These are phyloP conservation scores for Trichoderma arundinaceum DNA, from an alignment of 2,329 filamentous ascomycete genomes.

Conservation along the genomic window DNA sequence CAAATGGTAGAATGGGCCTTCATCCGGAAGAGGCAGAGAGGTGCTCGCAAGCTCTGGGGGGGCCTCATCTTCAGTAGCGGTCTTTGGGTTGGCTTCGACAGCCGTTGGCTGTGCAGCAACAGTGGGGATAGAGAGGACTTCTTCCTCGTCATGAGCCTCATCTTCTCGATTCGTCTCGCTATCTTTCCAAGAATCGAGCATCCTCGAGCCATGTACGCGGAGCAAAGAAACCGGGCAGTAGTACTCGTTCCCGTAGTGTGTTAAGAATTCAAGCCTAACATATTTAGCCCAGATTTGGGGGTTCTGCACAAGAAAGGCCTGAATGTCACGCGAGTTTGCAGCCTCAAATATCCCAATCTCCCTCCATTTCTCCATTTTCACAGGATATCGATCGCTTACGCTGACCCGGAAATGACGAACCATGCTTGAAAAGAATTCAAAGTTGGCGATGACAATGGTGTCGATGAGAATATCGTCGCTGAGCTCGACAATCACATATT, in stretches of 20 bases:
- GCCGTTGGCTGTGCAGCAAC: background rate
- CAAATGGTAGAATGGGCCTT: constrained; percentile 17
- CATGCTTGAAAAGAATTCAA: constrained; percentile 98
- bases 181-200: constrained; percentile 92
- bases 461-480: constrained; percentile 88
- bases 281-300: constrained; percentile 96
- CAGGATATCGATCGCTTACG: constrained; percentile 92
- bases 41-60: background rate
- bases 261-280: constrained; percentile 86
- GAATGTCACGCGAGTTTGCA: constrained; percentile 88
- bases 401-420: constrained; percentile 89
- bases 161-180: constrained; percentile 73
- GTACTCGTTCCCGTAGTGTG: constrained; percentile 94
- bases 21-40: background rate
- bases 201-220: constrained; percentile 91
- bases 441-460: constrained; percentile 96
- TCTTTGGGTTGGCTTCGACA: background rate
- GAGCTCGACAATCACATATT: constrained; percentile 92
- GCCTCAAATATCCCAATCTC: constrained; percentile 88
- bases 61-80: background rate
- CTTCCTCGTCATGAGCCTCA: constrained; percentile 52
- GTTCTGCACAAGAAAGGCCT: constrained; percentile 92
- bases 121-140: background rate
- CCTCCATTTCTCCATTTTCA: constrained; percentile 91
- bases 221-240: constrained; percentile 93